Conservation (phyloP, 768 basidiomycete genomes). For the Suillus subalutaceus region DNA sequence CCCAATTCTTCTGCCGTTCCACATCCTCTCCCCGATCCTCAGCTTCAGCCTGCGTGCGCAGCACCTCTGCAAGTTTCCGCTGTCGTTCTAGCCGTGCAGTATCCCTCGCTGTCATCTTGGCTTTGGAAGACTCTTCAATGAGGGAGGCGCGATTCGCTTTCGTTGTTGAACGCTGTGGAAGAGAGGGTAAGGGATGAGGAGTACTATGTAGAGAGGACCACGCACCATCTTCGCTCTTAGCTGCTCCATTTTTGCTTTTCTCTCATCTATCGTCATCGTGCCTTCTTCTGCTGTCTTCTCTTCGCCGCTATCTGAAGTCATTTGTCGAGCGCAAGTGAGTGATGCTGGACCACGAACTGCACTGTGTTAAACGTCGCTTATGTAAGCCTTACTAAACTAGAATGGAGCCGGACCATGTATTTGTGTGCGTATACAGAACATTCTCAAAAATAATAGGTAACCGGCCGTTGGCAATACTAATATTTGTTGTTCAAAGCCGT, state of each 20-base stretch:
- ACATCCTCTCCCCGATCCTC: constrained; percentile 92
- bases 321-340: neutral
- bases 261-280: constrained; percentile 63
- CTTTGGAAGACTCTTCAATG: constrained; percentile 80
- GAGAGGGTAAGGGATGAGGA: neutral
- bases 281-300: constrained; percentile 16
- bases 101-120: constrained; percentile 79
- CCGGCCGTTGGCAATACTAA: no score
- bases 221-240: constrained; percentile 78
- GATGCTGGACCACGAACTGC: constrained; percentile 1
- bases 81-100: constrained; percentile 85
- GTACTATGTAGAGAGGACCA: constrained; percentile 7
- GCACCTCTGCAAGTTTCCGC: constrained; percentile 84
- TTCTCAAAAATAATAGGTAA: no score
- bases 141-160: constrained; percentile 86
- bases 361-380: neutral
- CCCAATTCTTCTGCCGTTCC: constrained; percentile 92
- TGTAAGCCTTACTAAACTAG: neutral
- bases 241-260: constrained; percentile 76
- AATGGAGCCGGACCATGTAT: no score
- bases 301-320: constrained; percentile 19
- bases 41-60: constrained; percentile 85
- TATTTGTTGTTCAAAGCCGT: no score
- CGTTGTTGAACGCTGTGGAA: constrained; percentile 68
- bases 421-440: no score